phyloP scores from a whole-genome alignment of 805 yeast species.

The Kazachstania viticola region DNA sequence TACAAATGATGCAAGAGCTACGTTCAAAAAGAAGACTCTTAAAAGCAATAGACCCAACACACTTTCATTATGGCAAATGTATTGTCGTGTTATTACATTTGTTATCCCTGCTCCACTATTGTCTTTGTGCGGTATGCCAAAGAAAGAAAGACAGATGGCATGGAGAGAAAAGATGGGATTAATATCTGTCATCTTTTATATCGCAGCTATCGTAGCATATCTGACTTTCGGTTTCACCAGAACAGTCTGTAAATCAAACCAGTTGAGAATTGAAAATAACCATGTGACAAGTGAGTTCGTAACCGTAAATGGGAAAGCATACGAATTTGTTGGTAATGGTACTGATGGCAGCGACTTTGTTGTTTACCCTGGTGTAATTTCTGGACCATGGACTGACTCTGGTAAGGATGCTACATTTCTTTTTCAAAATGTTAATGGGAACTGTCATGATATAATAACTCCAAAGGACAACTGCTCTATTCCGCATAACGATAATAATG shows the following conservation, averaged over 20 bases:
- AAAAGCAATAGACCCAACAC: slow-evolving; percentile 2
- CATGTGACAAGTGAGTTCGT: slow-evolving; percentile 49
- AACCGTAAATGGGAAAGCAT: slow-evolving; percentile 75
- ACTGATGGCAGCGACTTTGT: slow-evolving; percentile 75
- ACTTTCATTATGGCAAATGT: slow-evolving; percentile 52
- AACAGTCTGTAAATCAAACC: slow-evolving; percentile 52
- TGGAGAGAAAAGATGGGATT: slow-evolving; percentile 96
- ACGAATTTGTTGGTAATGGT: slow-evolving; percentile 52
- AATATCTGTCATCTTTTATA: slow-evolving; percentile 55
- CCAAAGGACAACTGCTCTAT: slow-evolving; percentile 63
- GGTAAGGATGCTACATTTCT: slow-evolving; percentile 76
- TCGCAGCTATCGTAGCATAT: slow-evolving; percentile 74
- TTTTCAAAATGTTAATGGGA: slow-evolving; percentile 86
- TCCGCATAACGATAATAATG: slow-evolving; percentile 49
- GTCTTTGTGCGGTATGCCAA: slow-evolving; percentile 61
- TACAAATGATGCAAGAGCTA: background rate
- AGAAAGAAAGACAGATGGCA: slow-evolving; percentile 78
- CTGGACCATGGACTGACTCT: slow-evolving; percentile 82
- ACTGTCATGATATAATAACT: slow-evolving; percentile 66
- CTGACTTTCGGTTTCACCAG: slow-evolving; percentile 84
- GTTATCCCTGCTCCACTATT: slow-evolving; percentile 73
- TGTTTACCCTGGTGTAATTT: slow-evolving; percentile 44
- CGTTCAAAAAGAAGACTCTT: slow-evolving; percentile 2
- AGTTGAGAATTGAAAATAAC: slow-evolving; percentile 43
- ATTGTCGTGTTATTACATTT: slow-evolving; percentile 71